Evolutionary conservation across 164 flowering plant species (phyloP).

Genomic region (Stephania cephalantha): DNA sequence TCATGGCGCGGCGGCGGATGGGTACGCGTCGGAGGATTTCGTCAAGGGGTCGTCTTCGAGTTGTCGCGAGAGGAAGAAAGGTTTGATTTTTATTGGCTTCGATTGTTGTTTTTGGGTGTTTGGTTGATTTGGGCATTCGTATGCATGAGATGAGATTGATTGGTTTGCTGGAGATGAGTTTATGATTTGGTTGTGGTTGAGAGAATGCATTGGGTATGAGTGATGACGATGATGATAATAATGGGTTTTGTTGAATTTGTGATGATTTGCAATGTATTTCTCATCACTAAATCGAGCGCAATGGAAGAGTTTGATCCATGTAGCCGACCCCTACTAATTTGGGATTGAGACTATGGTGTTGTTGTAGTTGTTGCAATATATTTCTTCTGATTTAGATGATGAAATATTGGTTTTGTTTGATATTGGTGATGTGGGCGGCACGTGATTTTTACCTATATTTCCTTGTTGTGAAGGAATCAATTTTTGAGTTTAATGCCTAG

Average conservation of each 20-base stretch:
- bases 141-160: background rate
- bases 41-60: constrained; percentile 70
- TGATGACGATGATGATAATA: background rate
- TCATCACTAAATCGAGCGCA: background rate
- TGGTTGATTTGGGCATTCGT: background rate
- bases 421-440: background rate
- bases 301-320: too few relatives aligned
- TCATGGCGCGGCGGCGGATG: constrained; percentile 45
- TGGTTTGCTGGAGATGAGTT: background rate
- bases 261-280: background rate
- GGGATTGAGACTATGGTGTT: background rate
- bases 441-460: background rate
- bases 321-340: too few relatives aligned
- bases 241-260: background rate
- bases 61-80: constrained; percentile 79
- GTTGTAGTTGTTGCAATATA: background rate
- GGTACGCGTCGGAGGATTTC: constrained; percentile 87
- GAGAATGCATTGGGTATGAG: background rate
- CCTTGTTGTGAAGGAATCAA: background rate
- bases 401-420: background rate
- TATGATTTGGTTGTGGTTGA: background rate
- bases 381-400: background rate
- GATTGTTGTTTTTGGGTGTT: background rate
- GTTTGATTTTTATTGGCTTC: constrained; percentile 25
- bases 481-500: background rate